Evolutionary conservation across 371 early-diverging fungal genomes (phyloP), one percentile per base, ranked within the genome.

Genomic region (Encephalitozoon hellem): DNA sequence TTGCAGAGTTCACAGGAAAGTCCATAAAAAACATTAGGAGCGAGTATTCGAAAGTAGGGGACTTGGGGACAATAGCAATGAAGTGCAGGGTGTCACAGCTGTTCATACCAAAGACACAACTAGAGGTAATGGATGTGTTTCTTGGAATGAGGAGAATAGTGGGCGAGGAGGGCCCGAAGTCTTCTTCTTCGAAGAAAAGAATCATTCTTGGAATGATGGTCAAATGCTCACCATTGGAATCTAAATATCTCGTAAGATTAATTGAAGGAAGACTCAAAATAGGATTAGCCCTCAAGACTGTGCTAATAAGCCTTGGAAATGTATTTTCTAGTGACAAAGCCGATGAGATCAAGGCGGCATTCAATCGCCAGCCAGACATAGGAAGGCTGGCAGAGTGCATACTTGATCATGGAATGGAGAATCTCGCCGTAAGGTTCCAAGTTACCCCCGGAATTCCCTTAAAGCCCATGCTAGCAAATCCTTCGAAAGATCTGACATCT

Each of bases 381-480:
- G 77, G 78, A 53, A 30, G 66, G 42, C n/a, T 86, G 12, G 59
- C 80, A 15, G 30, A 51, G 21, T 18, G 25, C 25, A 23, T 83
- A 9, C 26, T 79, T 9, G 63, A 93, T 90, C 0, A 84, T 90
- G 72, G 86, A 87, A 15, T 86, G 25, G 76, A 92, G 21, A 77
- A 52, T 26, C 63, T 82, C 25, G 0, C 47, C n/a, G 30, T 43
- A 6, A 8, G 54, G 26, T 74, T 69, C 25, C 51, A 70, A 11
- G 76, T 76, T 93, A 92, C 81, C 28, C 76, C 84, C 67, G 89
- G 88, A 9, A 92, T 97, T 54, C 99, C 99, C 1, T 87, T 98
- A 26, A 95, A 97, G 78, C 99, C 99, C n/a, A 99, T 99, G 99
- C 87, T 99, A 79, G 99, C 99, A 0, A 94, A 95, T 84, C 96